These are phyloP conservation scores for Annona squamosa DNA, from an alignment of 164 flowering plant species.

Conservation along the genomic window DNA sequence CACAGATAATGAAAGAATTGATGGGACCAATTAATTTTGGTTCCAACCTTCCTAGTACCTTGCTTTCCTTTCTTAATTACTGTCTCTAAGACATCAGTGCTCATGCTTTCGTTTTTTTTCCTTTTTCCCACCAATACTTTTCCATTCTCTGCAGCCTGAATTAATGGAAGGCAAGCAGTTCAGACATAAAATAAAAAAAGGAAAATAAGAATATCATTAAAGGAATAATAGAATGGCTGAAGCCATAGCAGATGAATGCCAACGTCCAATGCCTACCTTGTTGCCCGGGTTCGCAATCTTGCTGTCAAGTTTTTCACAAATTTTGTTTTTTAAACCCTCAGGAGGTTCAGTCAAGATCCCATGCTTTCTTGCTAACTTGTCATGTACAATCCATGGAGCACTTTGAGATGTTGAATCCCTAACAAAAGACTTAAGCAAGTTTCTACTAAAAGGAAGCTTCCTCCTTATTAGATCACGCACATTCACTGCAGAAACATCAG, in stretches of 20 bases:
- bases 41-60: constrained; percentile 23
- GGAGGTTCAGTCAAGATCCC: constrained; percentile 64
- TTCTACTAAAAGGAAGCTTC: constrained; percentile 67
- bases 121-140: constrained; percentile 26
- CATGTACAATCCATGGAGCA: constrained; percentile 85
- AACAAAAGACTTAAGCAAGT: constrained; percentile 69
- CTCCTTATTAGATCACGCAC: constrained; percentile 48
- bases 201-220: no score
- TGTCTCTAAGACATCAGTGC: constrained; percentile 7
- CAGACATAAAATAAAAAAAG: no score
- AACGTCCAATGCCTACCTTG: constrained; percentile 13
- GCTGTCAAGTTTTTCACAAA: constrained; percentile 36
- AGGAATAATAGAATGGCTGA: neutral
- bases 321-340: constrained; percentile 30
- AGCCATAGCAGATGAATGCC: constrained; percentile 12
- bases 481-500: constrained; percentile 35
- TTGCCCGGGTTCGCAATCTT: constrained; percentile 30
- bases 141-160: constrained; percentile 26
- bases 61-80: constrained; percentile 15
- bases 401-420: constrained; percentile 77
- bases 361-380: constrained; percentile 54
- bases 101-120: constrained; percentile 24
- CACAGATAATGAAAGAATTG: neutral
- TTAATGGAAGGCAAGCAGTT: neutral
- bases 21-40: neutral